These are phyloP conservation scores for Saccharomycodes ludwigii DNA, from an alignment of 805 yeast species.

Conservation along the genomic window DNA sequence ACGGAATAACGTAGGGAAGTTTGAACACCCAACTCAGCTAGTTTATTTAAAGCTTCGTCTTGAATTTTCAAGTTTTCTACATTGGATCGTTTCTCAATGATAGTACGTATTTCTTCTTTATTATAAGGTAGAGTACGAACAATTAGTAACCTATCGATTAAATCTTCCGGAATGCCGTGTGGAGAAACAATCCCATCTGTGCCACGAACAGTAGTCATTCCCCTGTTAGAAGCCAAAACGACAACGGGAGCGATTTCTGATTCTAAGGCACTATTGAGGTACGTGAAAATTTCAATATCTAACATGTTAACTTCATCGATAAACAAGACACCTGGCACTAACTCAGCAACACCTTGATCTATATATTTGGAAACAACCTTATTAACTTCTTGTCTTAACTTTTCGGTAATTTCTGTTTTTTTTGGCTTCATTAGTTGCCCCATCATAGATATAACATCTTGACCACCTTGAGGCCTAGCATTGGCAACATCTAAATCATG, in stretches of 20 bases:
- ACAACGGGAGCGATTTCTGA: constrained; percentile 88
- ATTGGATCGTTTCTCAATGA: constrained; percentile 69
- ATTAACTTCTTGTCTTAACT: constrained; percentile 84
- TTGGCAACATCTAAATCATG: constrained; percentile 96
- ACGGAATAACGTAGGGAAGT: constrained; percentile 86
- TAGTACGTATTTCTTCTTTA: constrained; percentile 68
- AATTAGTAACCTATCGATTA: constrained; percentile 81
- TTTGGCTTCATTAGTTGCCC: constrained; percentile 93
- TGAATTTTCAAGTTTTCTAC: constrained; percentile 62
- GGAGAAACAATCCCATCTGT: constrained; percentile 78
- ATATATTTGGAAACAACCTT: constrained; percentile 92
- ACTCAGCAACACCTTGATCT: constrained; percentile 96
- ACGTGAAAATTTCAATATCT: constrained; percentile 94
- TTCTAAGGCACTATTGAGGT: constrained; percentile 86
- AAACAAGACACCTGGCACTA: constrained; percentile 94
- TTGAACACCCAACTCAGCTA: constrained; percentile 61
- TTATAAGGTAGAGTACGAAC: constrained; percentile 86
- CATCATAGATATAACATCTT: constrained; percentile 91
- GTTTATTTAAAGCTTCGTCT: constrained; percentile 56
- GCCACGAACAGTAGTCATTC: constrained; percentile 84
- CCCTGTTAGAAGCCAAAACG: constrained; percentile 91
- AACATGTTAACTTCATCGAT: constrained; percentile 98
- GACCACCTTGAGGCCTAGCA: constrained; percentile 95
- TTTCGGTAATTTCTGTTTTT: constrained; percentile 94
- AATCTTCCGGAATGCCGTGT: constrained; percentile 94